phyloP scores from a whole-genome alignment of 2,329 filamentous ascomycete species.

The Elsinoe fawcettii region DNA sequence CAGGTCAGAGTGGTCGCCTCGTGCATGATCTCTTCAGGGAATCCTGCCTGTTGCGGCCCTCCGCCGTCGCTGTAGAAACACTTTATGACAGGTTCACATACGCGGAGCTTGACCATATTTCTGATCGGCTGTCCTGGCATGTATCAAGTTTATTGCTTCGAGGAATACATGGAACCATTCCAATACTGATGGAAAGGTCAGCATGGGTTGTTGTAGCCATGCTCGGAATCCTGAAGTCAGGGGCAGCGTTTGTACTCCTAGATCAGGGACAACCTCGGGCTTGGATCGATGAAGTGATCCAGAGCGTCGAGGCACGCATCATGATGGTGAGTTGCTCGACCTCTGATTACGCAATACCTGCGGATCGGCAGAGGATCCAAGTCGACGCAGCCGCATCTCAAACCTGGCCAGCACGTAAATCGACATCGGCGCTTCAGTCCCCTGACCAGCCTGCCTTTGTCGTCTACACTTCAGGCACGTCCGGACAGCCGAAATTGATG shows the following conservation, averaged over 20 bases:
- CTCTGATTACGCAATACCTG: not conserved
- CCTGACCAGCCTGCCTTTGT: not conserved
- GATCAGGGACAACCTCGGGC: conserved; percentile 3
- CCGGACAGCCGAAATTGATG: conserved; percentile 13
- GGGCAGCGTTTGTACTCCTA: conserved; percentile 27
- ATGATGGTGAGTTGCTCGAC: not conserved
- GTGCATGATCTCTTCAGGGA: conserved; percentile 13
- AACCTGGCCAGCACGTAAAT: not conserved
- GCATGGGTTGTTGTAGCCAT: conserved; percentile 31
- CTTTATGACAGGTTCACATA: conserved; percentile 4
- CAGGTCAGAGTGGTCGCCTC: not conserved
- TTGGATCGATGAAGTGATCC: not conserved
- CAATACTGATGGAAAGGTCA: conserved; percentile 33
- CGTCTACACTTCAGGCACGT: conserved; percentile 14
- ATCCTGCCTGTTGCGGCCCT: not conserved
- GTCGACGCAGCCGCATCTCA: not conserved
- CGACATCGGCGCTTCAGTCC: not conserved
- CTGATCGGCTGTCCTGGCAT: not conserved
- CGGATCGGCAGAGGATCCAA: not conserved
- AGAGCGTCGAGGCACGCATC: not conserved
- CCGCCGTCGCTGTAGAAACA: not conserved
- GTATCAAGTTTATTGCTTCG: not conserved
- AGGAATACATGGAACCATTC: conserved; percentile 21
- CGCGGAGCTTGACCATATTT: conserved; percentile 2
- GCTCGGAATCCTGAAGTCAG: conserved; percentile 31